Evolutionary conservation across 768 basidiomycete genomes (phyloP).

Genomic region (Lactifluus pinguis): DNA sequence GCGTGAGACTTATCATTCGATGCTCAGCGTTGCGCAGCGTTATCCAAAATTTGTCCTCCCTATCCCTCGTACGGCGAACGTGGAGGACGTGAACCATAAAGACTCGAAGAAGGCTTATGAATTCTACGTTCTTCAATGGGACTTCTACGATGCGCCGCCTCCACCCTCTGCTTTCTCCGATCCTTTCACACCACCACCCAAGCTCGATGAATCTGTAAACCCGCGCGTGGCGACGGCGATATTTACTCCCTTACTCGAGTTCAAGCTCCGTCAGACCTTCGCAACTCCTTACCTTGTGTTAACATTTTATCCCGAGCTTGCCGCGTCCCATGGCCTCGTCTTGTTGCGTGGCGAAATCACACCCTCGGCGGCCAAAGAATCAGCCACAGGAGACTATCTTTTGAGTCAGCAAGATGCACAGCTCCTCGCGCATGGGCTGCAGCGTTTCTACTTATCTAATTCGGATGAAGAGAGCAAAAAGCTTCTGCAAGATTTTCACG

Average conservation of each 20-base stretch:
- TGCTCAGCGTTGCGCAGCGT: slow-evolving; percentile 50
- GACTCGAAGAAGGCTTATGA: slow-evolving; percentile 45
- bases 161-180: slow-evolving; percentile 38
- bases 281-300: slow-evolving; percentile 87
- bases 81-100: slow-evolving; percentile 31
- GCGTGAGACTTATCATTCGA: slow-evolving; percentile 56
- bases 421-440: slow-evolving; percentile 65
- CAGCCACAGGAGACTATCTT: slow-evolving; percentile 37
- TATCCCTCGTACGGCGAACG: slow-evolving; percentile 44
- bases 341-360: slow-evolving; percentile 90
- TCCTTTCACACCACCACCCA: slow-evolving; percentile 33
- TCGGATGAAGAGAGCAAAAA: slow-evolving; percentile 35
- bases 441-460: slow-evolving; percentile 78
- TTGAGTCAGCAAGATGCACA: slow-evolving; percentile 80
- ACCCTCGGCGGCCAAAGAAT: slow-evolving; percentile 39
- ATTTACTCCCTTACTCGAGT: slow-evolving; percentile 91
- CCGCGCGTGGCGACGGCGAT: slow-evolving; percentile 66
- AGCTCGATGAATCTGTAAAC: slow-evolving; percentile 28
- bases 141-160: slow-evolving; percentile 65
- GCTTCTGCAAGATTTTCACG: slow-evolving; percentile 65
- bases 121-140: slow-evolving; percentile 87
- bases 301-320: slow-evolving; percentile 88
- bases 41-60: slow-evolving; percentile 83
- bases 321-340: slow-evolving; percentile 68
- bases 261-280: slow-evolving; percentile 74